Percentiles rank a stretch among this genome's conserved stretches.
These are phyloP conservation scores for Senna tora DNA, from an alignment of 306 rosid genomes.

Conservation along the genomic window DNA sequence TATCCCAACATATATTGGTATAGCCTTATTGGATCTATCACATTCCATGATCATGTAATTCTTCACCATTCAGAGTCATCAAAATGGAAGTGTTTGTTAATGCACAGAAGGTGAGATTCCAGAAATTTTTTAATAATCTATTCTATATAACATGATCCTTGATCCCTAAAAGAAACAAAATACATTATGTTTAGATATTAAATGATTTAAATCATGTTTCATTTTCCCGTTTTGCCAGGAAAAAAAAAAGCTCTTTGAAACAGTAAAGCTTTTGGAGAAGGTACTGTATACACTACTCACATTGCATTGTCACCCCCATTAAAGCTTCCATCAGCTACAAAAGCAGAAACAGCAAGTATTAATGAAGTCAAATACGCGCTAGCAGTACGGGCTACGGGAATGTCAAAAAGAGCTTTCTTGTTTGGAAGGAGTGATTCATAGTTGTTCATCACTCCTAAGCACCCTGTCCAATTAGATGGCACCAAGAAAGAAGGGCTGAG, in stretches of 20 bases:
- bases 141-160: neutral
- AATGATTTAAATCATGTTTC: neutral
- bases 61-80: neutral
- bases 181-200: neutral
- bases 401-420: constrained; percentile 86
- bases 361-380: constrained; percentile 85
- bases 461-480: constrained; percentile 95
- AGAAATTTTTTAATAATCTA: neutral
- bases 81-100: constrained; percentile 1
- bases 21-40: constrained; percentile 12
- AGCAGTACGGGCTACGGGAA: constrained; percentile 88
- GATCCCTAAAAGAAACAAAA: constrained; percentile 5
- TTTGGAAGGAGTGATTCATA: constrained; percentile 86
- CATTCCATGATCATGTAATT: neutral
- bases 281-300: constrained; percentile 49
- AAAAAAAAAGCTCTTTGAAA: constrained; percentile 7
- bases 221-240: neutral
- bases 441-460: constrained; percentile 91
- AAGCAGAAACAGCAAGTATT: constrained; percentile 78
- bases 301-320: constrained; percentile 94
- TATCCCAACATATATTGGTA: constrained; percentile 3
- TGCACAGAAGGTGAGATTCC: neutral
- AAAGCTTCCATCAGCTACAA: constrained; percentile 87
- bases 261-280: neutral
- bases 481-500: constrained; percentile 94